These are phyloP conservation scores for Dioscorea cayenensis DNA, from an alignment of 116 monocot species.

Conservation along the genomic window DNA sequence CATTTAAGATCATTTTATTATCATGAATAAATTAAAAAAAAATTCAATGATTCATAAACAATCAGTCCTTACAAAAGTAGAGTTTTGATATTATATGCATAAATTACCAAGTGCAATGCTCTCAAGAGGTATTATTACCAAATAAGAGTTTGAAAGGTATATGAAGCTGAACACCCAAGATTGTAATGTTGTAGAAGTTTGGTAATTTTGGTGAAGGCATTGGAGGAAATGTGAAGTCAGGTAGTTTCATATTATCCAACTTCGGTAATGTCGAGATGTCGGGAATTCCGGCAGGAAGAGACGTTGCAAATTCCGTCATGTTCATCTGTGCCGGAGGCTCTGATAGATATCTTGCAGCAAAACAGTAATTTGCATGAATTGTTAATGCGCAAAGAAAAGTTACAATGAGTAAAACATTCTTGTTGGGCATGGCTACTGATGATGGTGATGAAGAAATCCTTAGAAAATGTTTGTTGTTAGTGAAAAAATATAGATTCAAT, in stretches of 20 bases:
- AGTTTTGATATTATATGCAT: too few relatives aligned
- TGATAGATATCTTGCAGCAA: neutral
- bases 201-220: neutral
- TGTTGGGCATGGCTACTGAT: neutral
- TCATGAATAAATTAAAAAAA: too few relatives aligned
- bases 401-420: neutral
- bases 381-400: neutral
- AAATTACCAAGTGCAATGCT: too few relatives aligned
- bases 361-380: neutral
- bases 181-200: neutral
- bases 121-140: too few relatives aligned
- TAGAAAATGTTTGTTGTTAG: neutral
- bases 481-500: neutral
- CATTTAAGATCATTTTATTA: too few relatives aligned
- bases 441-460: neutral
- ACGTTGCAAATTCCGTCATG: neutral
- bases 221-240: neutral
- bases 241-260: neutral
- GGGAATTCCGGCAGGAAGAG: neutral
- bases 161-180: neutral
- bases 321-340: neutral
- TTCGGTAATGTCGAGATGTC: neutral
- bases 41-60: too few relatives aligned
- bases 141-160: neutral
- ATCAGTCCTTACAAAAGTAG: too few relatives aligned